These are phyloP conservation scores for Fraxinus floribunda DNA, from an alignment of 305 asterid species.

Conservation along the genomic window DNA sequence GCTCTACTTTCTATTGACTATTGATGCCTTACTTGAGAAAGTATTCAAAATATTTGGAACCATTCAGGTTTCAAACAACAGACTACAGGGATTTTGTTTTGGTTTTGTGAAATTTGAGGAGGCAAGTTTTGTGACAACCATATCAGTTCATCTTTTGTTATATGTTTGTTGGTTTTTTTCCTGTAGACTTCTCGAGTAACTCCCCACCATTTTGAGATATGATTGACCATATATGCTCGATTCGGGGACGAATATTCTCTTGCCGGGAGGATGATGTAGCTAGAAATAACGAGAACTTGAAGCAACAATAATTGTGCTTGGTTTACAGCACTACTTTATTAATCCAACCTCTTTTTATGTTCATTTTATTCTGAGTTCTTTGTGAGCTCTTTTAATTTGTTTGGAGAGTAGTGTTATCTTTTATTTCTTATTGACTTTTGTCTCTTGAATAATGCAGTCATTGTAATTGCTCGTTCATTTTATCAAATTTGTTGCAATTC, in stretches of 20 bases:
- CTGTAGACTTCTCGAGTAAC: neutral
- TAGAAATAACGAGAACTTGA: too few relatives aligned
- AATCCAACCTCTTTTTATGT: neutral
- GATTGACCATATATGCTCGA: too few relatives aligned
- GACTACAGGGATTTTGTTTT: neutral
- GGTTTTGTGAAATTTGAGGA: neutral
- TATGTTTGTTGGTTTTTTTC: neutral
- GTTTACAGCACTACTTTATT: neutral
- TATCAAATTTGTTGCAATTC: neutral
- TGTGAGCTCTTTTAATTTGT: neutral
- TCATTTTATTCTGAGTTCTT: neutral
- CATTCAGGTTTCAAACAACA: neutral
- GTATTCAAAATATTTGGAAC: neutral
- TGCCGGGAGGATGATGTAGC: too few relatives aligned
- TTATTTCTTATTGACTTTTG: too few relatives aligned
- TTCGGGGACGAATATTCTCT: too few relatives aligned
- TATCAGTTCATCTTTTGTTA: neutral
- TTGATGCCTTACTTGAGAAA: neutral
- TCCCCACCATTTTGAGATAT: too few relatives aligned
- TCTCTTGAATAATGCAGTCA: neutral
- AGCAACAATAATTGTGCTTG: too few relatives aligned
- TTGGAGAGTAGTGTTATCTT: too few relatives aligned
- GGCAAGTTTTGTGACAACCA: neutral
- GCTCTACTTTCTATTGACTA: neutral
- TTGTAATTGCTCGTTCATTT: neutral